A percentile compares a stretch with the other conserved stretches of the same genome.
Evolutionary conservation across 148 eudicot species (phyloP).

Genomic region (Limonium bicolor): DNA sequence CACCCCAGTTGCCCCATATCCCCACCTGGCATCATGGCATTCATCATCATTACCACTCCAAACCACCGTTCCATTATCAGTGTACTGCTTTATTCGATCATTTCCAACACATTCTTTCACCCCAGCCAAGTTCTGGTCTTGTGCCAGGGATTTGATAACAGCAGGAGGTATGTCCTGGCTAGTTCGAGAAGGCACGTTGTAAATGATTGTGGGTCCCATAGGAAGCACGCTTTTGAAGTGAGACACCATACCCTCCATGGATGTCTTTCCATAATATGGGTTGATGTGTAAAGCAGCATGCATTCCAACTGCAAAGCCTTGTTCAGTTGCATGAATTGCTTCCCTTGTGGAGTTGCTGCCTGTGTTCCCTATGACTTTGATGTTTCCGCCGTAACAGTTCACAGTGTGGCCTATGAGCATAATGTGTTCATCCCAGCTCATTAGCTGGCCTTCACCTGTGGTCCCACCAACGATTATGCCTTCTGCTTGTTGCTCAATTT

Average conservation of each 20-base stretch:
- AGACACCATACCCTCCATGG: constrained; percentile 56
- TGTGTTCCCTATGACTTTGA: constrained; percentile 82
- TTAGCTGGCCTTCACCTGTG: constrained; percentile 82
- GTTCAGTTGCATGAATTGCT: constrained; percentile 86
- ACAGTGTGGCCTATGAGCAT: constrained; percentile 92
- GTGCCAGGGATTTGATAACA: constrained; percentile 31
- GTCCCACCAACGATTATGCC: constrained; percentile 88
- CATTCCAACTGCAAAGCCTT: constrained; percentile 92
- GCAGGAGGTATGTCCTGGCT: constrained; percentile 71
- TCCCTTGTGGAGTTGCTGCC: constrained; percentile 92
- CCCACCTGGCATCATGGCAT: constrained; percentile 83
- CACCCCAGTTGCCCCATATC: constrained; percentile 59
- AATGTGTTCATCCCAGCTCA: constrained; percentile 95
- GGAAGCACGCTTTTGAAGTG: constrained; percentile 61
- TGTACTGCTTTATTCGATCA: constrained; percentile 48
- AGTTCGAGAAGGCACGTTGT: constrained; percentile 77
- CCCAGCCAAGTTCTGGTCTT: constrained; percentile 50
- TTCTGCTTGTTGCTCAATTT: constrained; percentile 59
- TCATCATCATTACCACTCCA: constrained; percentile 91
- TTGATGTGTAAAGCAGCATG: constrained; percentile 90
- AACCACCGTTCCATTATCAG: constrained; percentile 35
- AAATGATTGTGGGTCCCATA: constrained; percentile 80
- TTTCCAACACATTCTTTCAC: constrained; percentile 75
- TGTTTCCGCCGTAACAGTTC: constrained; percentile 63
- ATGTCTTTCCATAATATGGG: constrained; percentile 86